phyloP scores from a whole-genome alignment of 2,329 filamentous ascomycete genomes.

The Cercospora zeae-maydis region DNA sequence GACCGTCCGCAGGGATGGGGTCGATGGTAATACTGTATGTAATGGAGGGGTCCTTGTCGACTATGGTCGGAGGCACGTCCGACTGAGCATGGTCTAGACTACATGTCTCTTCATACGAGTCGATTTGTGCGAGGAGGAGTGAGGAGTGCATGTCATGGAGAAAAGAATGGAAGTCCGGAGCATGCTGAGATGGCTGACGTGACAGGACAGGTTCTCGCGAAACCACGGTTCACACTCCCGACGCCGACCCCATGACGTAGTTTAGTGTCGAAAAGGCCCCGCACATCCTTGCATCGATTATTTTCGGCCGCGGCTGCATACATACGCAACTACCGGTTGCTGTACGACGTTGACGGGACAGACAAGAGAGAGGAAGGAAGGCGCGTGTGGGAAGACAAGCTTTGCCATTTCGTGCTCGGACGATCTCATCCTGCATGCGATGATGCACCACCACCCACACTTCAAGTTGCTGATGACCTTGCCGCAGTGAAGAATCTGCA shows the following conservation, averaged over 20 bases:
- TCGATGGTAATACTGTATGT: background rate
- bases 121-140: too few species aligned
- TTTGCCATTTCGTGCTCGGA: conserved; percentile 4
- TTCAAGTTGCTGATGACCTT: too few species aligned
- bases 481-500: background rate
- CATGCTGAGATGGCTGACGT: background rate
- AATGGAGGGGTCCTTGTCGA: too few species aligned
- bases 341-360: too few species aligned
- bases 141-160: too few species aligned
- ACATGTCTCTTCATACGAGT: too few species aligned
- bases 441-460: conserved; percentile 1
- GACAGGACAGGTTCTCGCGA: background rate
- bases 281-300: conserved; percentile 1
- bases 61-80: background rate
- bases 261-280: background rate
- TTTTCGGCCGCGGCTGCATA: background rate
- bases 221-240: too few species aligned
- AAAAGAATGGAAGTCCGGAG: too few species aligned
- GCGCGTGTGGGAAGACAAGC: conserved; percentile 1
- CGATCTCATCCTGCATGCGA: conserved; percentile 3
- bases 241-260: background rate
- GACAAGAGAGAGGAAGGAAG: background rate
- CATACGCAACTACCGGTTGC: background rate
- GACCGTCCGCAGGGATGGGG: conserved; percentile 39
- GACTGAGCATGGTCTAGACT: too few species aligned